Evolutionary conservation across 805 yeast species (phyloP).

Genomic region (Cyberlindnera petersonii): DNA sequence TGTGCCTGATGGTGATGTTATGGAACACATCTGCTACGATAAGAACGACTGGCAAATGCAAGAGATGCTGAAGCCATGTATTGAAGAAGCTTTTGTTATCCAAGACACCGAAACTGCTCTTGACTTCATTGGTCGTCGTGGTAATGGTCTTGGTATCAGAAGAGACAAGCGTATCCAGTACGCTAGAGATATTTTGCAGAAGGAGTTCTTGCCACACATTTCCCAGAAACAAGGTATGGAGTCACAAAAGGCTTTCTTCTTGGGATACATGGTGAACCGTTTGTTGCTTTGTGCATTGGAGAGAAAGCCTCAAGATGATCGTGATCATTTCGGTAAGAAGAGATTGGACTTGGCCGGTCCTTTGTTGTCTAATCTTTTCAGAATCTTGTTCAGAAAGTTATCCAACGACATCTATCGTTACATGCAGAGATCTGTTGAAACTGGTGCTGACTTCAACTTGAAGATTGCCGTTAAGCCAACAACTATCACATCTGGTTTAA

Average conservation of each 20-base stretch:
- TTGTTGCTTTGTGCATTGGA: slow-evolving; percentile 92
- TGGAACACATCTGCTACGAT: slow-evolving; percentile 97
- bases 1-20: slow-evolving; percentile 97
- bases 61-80: slow-evolving; percentile 98
- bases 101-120: slow-evolving; percentile 98
- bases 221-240: slow-evolving; percentile 97
- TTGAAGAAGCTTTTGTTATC: slow-evolving; percentile 97
- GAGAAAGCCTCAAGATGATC: slow-evolving; percentile 96
- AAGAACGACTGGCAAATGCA: slow-evolving; percentile 99
- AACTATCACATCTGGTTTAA: slow-evolving; percentile 94
- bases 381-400: slow-evolving; percentile 88
- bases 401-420: slow-evolving; percentile 96
- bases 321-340: slow-evolving; percentile 99
- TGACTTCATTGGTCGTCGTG: slow-evolving; percentile 98
- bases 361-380: slow-evolving; percentile 87
- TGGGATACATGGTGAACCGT: slow-evolving; percentile 97
- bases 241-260: slow-evolving; percentile 92
- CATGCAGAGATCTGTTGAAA: slow-evolving; percentile 98
- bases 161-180: slow-evolving; percentile 97
- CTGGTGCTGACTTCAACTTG: slow-evolving; percentile 93
- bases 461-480: slow-evolving; percentile 96
- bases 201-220: slow-evolving; percentile 94
- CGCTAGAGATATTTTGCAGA: slow-evolving; percentile 93
- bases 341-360: slow-evolving; percentile 99
- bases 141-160: slow-evolving; percentile 92